Conservation (phyloP, 2,329 filamentous ascomycete species). For the Triangularia verruculosa region DNA sequence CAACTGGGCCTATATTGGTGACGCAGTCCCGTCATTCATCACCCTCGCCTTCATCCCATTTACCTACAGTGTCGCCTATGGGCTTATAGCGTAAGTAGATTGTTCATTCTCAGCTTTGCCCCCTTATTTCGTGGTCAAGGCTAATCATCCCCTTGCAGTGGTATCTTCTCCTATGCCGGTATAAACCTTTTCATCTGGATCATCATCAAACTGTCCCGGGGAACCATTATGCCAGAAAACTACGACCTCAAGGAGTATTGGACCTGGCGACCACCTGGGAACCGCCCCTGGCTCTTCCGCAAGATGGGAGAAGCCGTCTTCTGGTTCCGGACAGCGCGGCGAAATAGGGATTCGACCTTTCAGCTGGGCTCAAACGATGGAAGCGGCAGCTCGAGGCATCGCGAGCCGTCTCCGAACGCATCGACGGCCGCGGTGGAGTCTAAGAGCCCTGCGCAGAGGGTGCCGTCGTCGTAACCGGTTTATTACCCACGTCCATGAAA, state of each 20-base stretch:
- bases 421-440: not conserved
- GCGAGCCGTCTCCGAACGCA: not conserved
- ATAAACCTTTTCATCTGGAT: conserved; percentile 48
- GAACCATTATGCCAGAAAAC: conserved; percentile 46
- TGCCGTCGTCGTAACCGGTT: not conserved
- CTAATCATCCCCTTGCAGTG: conserved; percentile 35
- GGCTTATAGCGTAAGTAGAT: conserved; percentile 64
- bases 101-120: no score
- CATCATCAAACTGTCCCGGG: conserved; percentile 43
- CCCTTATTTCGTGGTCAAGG: no score
- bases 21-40: conserved; percentile 72
- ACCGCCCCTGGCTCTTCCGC: conserved; percentile 47
- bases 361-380: conserved; percentile 15
- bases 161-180: conserved; percentile 52
- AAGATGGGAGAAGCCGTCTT: conserved; percentile 24
- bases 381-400: not conserved
- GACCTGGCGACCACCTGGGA: conserved; percentile 50
- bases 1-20: conserved; percentile 75
- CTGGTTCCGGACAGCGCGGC: conserved; percentile 14
- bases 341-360: conserved; percentile 7
- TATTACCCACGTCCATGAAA: not conserved
- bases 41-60: conserved; percentile 75
- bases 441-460: not conserved
- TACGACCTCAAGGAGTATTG: conserved; percentile 56
- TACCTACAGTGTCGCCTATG: conserved; percentile 75